Evolutionary conservation across 2,329 filamentous ascomycete species (phyloP), one percentile per base, ranked within the genome.

Genomic region (Cadophora malorum): DNA sequence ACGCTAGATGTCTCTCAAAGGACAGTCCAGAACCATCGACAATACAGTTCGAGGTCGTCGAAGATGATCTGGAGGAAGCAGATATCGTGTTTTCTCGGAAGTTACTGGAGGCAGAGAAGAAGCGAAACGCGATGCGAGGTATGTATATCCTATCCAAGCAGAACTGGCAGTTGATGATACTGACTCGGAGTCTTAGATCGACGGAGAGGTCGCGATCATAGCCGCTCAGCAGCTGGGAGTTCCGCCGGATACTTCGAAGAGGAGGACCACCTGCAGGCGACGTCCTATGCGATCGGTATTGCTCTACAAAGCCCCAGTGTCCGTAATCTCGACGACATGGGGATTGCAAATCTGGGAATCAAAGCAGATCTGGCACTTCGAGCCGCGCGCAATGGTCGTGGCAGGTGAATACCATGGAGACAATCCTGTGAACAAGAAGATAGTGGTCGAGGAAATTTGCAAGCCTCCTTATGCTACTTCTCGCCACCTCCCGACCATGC

Each of bases 61-160:
- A 12, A 10, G 55, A 58, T 23, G 16, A 58, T 19, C 4, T 35
- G 16, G 55, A 21, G 19, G 55, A 38, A 2, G 55, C 33, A 38
- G 55, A 58, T 58, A 58, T 58, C 31, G 55, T 58, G 5, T 31
- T 58, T 23, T 58, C 55, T 58, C 55, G 55, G 1, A 58, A 58
- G 33, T 12, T 38, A 58, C 16, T 58, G 55, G 31, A 38, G 14
- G 55, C 55, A 12, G 31, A 35, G 7, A 58, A 38, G 31, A 41
- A 58, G 31, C 38, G 55, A 38, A 21, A 23, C 31, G n/a, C 23
- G 7, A 38, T 16, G 7, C 3, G 25, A 7, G 49, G 49, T 52
- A 52, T 16, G 49, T 14, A 4, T n/a, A 6, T 10, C 7, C 50
- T 55, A 7, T 55, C 28, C 23, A 55, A 55, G 50, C 8, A 55